These are phyloP conservation scores for Lignosus rhinocerotis DNA, from an alignment of 1,284 basidiomycete species.

Conservation along the genomic window DNA sequence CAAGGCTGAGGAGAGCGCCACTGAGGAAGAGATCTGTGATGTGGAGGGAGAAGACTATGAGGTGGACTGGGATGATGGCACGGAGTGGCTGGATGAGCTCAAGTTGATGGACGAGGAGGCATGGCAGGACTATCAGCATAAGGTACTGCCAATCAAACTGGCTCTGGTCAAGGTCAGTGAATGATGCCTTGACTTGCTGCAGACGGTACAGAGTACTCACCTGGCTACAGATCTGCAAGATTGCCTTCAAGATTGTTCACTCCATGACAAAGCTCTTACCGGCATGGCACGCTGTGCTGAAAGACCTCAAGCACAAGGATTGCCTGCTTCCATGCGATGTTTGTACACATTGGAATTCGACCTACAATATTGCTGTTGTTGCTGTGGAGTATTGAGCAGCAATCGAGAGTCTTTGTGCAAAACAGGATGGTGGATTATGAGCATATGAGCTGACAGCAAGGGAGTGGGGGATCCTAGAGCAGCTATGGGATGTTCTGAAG, in stretches of 20 bases:
- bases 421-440: conserved; percentile 22
- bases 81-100: conserved; percentile 8
- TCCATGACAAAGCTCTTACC: conserved; percentile 37
- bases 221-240: conserved; percentile 28
- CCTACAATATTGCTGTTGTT: conserved; percentile 32
- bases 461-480: neutral
- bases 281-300: conserved; percentile 27
- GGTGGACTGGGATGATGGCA: conserved; percentile 6
- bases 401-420: conserved; percentile 25
- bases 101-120: conserved; percentile 9
- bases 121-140: conserved; percentile 2
- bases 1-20: neutral
- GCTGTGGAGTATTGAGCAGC: conserved; percentile 26
- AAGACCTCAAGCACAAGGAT: conserved; percentile 3
- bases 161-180: conserved; percentile 21
- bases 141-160: conserved; percentile 16
- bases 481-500: neutral
- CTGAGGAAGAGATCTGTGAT: neutral
- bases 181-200: neutral
- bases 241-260: conserved; percentile 33
- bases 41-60: neutral
- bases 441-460: conserved; percentile 27
- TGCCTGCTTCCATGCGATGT: conserved; percentile 28
- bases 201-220: neutral
- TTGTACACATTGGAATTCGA: conserved; percentile 22